phyloP scores from a whole-genome alignment of 805 yeast species.

The Nakazawaea populi region DNA sequence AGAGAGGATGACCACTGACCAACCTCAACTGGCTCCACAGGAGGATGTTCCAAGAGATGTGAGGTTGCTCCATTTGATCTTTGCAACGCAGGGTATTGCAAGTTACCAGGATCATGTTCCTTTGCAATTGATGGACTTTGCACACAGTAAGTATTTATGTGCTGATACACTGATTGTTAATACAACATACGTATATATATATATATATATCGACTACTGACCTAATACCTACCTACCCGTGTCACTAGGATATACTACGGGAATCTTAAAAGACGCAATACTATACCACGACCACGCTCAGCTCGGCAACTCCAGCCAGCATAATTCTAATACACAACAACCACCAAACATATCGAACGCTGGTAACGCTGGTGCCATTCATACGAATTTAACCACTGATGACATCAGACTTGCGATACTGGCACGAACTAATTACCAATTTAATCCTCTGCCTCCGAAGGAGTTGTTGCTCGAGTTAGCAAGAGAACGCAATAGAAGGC shows the following conservation, averaged over 20 bases:
- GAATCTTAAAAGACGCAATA: slow-evolving; percentile 84
- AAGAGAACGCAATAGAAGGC: slow-evolving; percentile 81
- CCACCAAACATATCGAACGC: slow-evolving; percentile 29
- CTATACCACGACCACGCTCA: slow-evolving; percentile 81
- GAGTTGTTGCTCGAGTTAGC: slow-evolving; percentile 88
- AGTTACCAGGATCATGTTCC: slow-evolving; percentile 96
- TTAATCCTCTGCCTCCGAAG: slow-evolving; percentile 93
- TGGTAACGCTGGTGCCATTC: slow-evolving; percentile 29
- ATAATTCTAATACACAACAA: slow-evolving; percentile 7
- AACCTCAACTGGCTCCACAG: slow-evolving; percentile 10
- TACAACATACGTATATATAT: too few species aligned
- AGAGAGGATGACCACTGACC: slow-evolving; percentile 7
- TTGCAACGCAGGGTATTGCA: slow-evolving; percentile 90
- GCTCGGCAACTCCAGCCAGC: slow-evolving; percentile 17
- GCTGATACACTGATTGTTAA: too few species aligned
- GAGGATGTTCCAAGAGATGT: slow-evolving; percentile 78
- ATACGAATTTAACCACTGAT: slow-evolving; percentile 67
- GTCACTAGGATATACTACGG: slow-evolving; percentile 61
- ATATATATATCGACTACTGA: too few species aligned
- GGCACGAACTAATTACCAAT: slow-evolving; percentile 91
- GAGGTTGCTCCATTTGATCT: slow-evolving; percentile 77
- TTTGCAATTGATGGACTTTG: slow-evolving; percentile 93
- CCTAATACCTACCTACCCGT: too few species aligned
- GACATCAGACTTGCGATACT: slow-evolving; percentile 91
- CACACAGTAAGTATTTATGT: slow-evolving; percentile 44